A percentile compares a stretch with the other conserved stretches of the same genome.
phyloP scores from a whole-genome alignment of 768 basidiomycete species.

The Leucocoprinus birnbaumii region DNA sequence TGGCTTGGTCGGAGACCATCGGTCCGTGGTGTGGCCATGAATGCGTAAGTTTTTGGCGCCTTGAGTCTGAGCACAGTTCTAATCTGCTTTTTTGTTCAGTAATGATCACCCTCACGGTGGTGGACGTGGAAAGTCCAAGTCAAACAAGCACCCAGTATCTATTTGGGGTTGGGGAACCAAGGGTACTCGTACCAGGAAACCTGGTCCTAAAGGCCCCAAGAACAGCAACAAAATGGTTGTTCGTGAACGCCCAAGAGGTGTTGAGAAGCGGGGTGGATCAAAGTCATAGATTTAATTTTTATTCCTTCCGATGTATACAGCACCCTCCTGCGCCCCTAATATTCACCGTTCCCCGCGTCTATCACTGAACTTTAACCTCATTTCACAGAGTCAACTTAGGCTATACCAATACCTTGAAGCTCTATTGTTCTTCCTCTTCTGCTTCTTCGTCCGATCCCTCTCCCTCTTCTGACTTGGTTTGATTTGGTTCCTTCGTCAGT shows the following conservation, averaged over 20 bases:
- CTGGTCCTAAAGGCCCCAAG: constrained; percentile 88
- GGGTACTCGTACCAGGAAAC: constrained; percentile 90
- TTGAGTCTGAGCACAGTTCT: not conserved
- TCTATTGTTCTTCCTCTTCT: constrained; percentile 17
- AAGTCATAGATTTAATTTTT: constrained; percentile 22
- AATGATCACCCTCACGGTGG: constrained; percentile 95
- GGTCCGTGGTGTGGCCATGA: constrained; percentile 97
- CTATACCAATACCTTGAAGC: not conserved
- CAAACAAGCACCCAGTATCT: constrained; percentile 90
- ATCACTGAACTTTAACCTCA: constrained; percentile 1
- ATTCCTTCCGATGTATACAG: constrained; percentile 8
- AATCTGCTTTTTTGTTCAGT: constrained; percentile 30
- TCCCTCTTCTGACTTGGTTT: constrained; percentile 41
- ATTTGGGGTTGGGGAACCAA: constrained; percentile 93
- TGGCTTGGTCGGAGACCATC: constrained; percentile 85
- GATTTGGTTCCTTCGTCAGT: constrained; percentile 52
- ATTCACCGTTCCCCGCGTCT: not conserved
- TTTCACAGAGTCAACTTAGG: not conserved
- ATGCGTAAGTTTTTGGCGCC: constrained; percentile 61
- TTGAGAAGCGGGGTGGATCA: constrained; percentile 42
- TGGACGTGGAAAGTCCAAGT: constrained; percentile 97
- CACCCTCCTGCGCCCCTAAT: constrained; percentile 8
- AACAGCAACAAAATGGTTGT: constrained; percentile 89
- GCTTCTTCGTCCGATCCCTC: constrained; percentile 38
- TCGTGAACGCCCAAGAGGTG: constrained; percentile 79